Evolutionary conservation across 2,329 filamentous ascomycete genomes (phyloP), one percentile per base, ranked within the genome.

Genomic region (Geosmithia morbida): DNA sequence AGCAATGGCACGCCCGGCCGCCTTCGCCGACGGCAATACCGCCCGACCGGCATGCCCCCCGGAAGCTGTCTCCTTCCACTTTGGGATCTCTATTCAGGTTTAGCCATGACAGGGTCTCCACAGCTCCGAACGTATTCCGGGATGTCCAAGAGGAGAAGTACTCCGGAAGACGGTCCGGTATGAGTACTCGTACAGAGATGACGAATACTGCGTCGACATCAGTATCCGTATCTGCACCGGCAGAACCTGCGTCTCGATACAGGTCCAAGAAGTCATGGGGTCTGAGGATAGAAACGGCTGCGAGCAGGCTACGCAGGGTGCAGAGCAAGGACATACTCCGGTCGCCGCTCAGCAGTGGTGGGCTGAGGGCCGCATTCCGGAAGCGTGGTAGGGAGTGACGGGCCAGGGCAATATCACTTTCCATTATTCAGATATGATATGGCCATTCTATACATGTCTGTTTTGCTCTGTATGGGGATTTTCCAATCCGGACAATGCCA

Each of bases 241-340:
- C 45, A 7, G 37, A 22, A 16, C 4, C 45, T 5, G 18, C 37
- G 13, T 3, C 33, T 7, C 11, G 33, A 13, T 46, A 42, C 39
- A 46, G n/a, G 45, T 20, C n/a, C 37, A 46, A 41, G 40, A 46
- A 46, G 45, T 39, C 45, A 14, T 14, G 17, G 22, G 45, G 45
- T 16, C 39, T 46, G 14, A 20, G 19, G 2, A 19, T 46, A 13
- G 45, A 46, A 11, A 46, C 41, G 17, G 18, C 20, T 2, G 22
- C 20, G n/a, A 41, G 29, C 11, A 22, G 40, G 11, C 22, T 46
- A 18, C 45, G 39, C 20, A 46, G 30, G 20, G 37, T 39, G 39
- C 37, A 46, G 39, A 46, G 45, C n/a, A 42, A 14, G 17, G 44
- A 39, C 18, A 16, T 42, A 16, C 26, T 45, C 13, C 18, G 26